Evolutionary conservation across 208 protist genomes (phyloP), one percentile per base, ranked within the genome.

Genomic region (Wallacemonas sp.): DNA sequence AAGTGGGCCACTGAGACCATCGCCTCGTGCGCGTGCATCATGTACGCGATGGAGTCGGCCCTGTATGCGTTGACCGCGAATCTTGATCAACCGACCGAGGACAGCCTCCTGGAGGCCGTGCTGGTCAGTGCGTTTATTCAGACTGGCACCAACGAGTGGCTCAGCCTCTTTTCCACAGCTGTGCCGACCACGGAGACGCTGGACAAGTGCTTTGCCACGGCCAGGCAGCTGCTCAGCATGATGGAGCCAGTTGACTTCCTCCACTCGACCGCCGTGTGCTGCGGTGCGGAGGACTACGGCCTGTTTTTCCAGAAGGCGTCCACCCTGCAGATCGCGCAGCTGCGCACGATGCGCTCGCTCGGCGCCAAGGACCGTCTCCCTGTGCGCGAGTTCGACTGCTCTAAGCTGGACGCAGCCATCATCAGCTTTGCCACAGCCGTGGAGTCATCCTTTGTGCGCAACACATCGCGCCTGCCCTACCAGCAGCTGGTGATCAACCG

Each of bases 11-110:
- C 72, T 20, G 67, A 79, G 65, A 76, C 76, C 31, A 73, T 90
- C 55, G 65, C 73, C 23, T 96, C 83, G 2, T 87, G 82, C 52
- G 76, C 76, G 29, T 91, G 79, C 61, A 77, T 66, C 52, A 85
- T 96, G 61, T 96, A 93, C 64, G 85, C 81, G 16, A 92, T 96
- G 85, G 87, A 96, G 73, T 89, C 87, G 2, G 70, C 74, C 5
- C 61, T 96, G 26, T 93, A 96, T 65, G 91, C 91, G 4, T 68
- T 96, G 28, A 87, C 82, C 16, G 91, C 91, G 33, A 92, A 91
- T 63, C 77, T 92, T 49, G 91, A 96, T 65, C 64, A 79, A 7
- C 83, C 82, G 8, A 86, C 79, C 8, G 82, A 91, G 42, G 91
- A 96, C 55, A 93, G 87, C 61, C 74, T 96, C 41, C 65, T 96